These are phyloP conservation scores for Jatropha multifida DNA, from an alignment of 441 rosid species.

Conservation along the genomic window DNA sequence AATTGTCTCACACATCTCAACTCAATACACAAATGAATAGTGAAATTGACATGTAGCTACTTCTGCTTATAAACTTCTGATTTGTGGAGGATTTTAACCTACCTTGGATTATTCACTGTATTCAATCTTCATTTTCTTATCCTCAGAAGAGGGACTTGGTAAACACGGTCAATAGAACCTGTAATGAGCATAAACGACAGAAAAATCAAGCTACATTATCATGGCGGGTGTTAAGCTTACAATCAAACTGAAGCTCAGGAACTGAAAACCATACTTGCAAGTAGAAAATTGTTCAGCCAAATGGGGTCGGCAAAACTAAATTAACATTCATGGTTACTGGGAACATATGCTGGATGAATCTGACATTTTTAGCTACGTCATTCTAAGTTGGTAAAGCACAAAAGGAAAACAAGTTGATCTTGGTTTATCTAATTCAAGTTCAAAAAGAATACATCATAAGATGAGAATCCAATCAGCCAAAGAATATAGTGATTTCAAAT, in stretches of 20 bases:
- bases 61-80: neutral
- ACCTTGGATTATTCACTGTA: neutral
- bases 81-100: neutral
- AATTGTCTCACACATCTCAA: neutral
- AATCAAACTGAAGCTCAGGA: too few species aligned
- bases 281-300: neutral
- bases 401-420: neutral
- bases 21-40: constrained; percentile 8
- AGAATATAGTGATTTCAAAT: neutral
- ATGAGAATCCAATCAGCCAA: neutral
- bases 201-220: neutral
- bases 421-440: constrained; percentile 16
- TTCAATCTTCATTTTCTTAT: neutral
- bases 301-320: neutral
- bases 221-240: too few species aligned
- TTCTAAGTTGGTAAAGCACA: neutral
- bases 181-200: neutral
- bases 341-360: neutral
- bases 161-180: neutral
- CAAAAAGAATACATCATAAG: neutral
- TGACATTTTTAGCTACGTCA: neutral
- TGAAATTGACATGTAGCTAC: neutral
- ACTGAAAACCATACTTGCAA: neutral
- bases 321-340: neutral
- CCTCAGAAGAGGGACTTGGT: neutral